Evolutionary conservation across 768 basidiomycete species (phyloP), one percentile per base, ranked within the genome.

Genomic region (Crucibulum laeve): DNA sequence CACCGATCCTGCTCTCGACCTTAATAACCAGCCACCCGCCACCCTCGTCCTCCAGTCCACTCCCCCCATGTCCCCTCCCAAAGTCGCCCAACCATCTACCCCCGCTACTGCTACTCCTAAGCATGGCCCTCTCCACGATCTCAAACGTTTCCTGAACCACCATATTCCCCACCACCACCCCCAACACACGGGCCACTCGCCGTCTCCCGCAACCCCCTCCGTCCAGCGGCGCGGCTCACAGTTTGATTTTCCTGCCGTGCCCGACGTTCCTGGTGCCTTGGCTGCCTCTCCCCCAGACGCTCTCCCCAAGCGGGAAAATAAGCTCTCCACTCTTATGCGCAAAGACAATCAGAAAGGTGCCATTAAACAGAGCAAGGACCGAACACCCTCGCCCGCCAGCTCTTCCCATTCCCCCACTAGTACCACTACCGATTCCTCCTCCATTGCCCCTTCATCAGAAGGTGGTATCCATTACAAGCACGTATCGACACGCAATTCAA

Each of bases 111-210:
- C 7, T 25, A 28, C 34, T 34, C 52, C 25, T 30, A 70, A 74
- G 45, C 75, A 75, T 48, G 86, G 91, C 0, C 87, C 91, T 2
- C 76, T 98, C 40, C 82, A 88, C 65, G 94, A 97, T 63, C 82
- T 97, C 56, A 91, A 91, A 60, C 87, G 93, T 22, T 96, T 98
- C 70, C 78, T 99, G 50, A 90, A 95, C 67, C 80, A 89, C 65
- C 91, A 95, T 67, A 82, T 95, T 38, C 81, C 81, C 46, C 82
- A 87, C 54, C 68, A 68, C 36, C 57, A 64, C 28, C 64, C 64
- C 45, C 49, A 59, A 38, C 62, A 62, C 49, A 19, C 5, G 10
- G 18, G 8, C 15, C 23, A n/a, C 36, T 10, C 32, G 22, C 48
- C 38, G 21, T 33, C 43, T 23, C 22, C 53, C 23, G 38, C 50